phyloP scores from a whole-genome alignment of 208 protist species.

The Balamuthia mandrillaris region DNA sequence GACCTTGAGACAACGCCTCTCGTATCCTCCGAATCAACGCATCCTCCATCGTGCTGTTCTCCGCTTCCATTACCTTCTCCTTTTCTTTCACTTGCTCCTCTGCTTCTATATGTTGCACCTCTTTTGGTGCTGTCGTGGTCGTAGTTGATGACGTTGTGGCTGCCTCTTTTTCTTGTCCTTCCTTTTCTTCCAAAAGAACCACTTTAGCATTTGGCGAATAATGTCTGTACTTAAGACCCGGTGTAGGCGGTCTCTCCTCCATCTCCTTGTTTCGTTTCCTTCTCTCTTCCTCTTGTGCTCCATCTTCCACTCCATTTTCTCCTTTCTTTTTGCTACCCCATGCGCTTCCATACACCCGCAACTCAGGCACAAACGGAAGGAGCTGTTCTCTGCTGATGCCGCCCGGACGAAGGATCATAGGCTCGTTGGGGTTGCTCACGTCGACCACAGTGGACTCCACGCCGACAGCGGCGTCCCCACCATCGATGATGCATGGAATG shows the following conservation, averaged over 20 bases:
- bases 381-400: slow-evolving; percentile 53
- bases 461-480: slow-evolving; percentile 40
- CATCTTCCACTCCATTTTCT: not conserved
- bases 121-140: too few relatives aligned
- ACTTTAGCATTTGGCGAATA: slow-evolving; percentile 52
- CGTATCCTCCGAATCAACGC: not conserved
- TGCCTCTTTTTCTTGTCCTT: not conserved
- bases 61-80: not conserved
- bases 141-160: too few relatives aligned
- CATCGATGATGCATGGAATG: slow-evolving; percentile 31
- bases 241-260: slow-evolving; percentile 45
- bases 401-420: slow-evolving; percentile 47
- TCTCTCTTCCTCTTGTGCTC: not conserved
- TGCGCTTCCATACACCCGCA: too few relatives aligned
- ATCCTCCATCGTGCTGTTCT: not conserved
- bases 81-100: not conserved
- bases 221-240: slow-evolving; percentile 55
- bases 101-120: too few relatives aligned
- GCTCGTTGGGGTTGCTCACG: slow-evolving; percentile 14
- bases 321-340: not conserved
- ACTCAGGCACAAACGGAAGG: not conserved
- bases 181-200: not conserved
- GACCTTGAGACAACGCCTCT: not conserved
- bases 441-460: slow-evolving; percentile 58
- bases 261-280: not conserved